Evolutionary conservation across 352 stramenopile genomes (phyloP), one percentile per base, ranked within the genome.

Genomic region (Phytophthora cryptogea): DNA sequence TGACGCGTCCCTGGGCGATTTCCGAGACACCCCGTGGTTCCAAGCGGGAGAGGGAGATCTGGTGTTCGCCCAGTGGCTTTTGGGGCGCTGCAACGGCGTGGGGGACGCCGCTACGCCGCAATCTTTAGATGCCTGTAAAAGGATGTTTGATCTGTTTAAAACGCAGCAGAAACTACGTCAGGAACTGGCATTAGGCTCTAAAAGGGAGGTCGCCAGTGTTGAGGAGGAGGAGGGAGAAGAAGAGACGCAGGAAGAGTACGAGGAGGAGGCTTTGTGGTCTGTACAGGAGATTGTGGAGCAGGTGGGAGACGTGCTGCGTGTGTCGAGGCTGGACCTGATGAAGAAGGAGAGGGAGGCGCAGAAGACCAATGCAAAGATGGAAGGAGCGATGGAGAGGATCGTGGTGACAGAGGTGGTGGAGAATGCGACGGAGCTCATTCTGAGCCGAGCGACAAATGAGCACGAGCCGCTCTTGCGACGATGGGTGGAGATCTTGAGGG

Each of bases 351-450:
- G 50, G 37, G 43, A 56, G 30, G 62, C 68, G 3, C 58, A 70
- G 23, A 67, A 44, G 42, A 50, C 11, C 5, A 67, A 66, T 36
- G 30, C 35, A n/a, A 72, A 65, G 31, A n/a, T 71, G 1, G 54
- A 70, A 33, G 67, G 56, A 30, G 58, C 42, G 1, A 30, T 89
- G 16, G 66, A 85, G 49, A 53, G 54, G 28, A 70, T 76, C 14
- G 68, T 88, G 13, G 60, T 77, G 44, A 59, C 64, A 4, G 80
- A 92, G 51, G 59, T 92, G 32, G 63, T 89, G 13, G 80, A 92
- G 27, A 77, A 75, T 44, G 69, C 78, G 39, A 92, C 83, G 13
- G 83, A 92, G 39, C 48, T 92, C 48, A 51, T 92, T 37, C 58
- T 90, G 30, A 80, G 76, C 35, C 72, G 78, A 50, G 75, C 74